phyloP scores from a whole-genome alignment of 768 basidiomycete genomes.

The Leccinum longicurvipes region DNA sequence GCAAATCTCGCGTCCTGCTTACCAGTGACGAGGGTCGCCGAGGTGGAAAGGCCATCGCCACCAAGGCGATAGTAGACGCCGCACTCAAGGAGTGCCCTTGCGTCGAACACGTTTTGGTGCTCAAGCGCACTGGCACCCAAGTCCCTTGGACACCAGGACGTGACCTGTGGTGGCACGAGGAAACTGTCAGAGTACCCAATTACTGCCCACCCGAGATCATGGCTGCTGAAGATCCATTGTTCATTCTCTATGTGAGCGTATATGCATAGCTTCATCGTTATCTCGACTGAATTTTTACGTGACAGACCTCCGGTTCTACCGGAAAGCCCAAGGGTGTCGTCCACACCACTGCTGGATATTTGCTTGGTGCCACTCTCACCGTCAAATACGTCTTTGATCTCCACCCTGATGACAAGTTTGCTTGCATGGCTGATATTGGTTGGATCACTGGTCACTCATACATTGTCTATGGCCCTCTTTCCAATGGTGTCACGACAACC shows the following conservation, averaged over 20 bases:
- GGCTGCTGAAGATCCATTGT: constrained; percentile 92
- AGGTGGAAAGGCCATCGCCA: constrained; percentile 93
- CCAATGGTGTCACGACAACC: constrained; percentile 78
- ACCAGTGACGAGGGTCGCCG: constrained; percentile 93
- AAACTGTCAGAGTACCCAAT: constrained; percentile 73
- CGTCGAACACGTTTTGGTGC: constrained; percentile 89
- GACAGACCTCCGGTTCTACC: constrained; percentile 87
- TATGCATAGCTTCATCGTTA: background rate
- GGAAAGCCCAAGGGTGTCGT: constrained; percentile 98
- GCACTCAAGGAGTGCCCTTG: constrained; percentile 80
- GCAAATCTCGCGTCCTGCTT: constrained; percentile 85
- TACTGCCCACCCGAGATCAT: constrained; percentile 90
- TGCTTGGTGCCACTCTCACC: constrained; percentile 87
- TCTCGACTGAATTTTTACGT: constrained; percentile 5
- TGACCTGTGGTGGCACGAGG: constrained; percentile 98
- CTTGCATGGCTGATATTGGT: constrained; percentile 97
- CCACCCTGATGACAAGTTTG: constrained; percentile 94
- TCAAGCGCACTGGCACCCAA: constrained; percentile 80
- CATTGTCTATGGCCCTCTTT: constrained; percentile 93
- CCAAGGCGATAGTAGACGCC: constrained; percentile 89
- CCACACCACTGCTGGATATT: constrained; percentile 84
- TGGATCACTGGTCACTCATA: constrained; percentile 99
- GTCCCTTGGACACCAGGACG: constrained; percentile 80
- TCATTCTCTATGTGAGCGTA: constrained; percentile 91
- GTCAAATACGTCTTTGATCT: constrained; percentile 98